phyloP scores from a whole-genome alignment of 208 protist species.

The Naegleria lovaniensis region DNA sequence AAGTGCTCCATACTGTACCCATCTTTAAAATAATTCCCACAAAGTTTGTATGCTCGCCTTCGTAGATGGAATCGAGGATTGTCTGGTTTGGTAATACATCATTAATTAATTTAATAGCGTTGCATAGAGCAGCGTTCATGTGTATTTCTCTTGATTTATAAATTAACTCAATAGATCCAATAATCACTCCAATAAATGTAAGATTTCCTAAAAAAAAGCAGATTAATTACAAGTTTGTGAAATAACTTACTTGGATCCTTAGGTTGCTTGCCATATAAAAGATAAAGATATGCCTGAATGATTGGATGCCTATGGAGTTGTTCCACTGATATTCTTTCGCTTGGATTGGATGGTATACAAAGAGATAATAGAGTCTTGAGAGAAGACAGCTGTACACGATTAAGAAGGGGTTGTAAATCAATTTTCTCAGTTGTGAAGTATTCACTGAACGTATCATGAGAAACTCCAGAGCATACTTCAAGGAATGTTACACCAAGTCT shows the following conservation, averaged over 20 bases:
- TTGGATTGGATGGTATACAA: neutral
- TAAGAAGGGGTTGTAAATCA: neutral
- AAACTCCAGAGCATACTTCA: neutral
- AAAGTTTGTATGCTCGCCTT: neutral
- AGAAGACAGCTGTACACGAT: neutral
- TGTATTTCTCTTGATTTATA: neutral
- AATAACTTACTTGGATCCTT: slow-evolving; percentile 1
- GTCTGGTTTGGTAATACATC: neutral
- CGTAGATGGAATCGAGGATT: neutral
- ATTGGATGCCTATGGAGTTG: neutral
- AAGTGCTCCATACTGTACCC: neutral
- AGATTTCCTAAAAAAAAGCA: neutral
- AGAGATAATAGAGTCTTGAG: neutral
- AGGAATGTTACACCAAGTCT: neutral
- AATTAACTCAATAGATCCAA: neutral
- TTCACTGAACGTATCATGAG: neutral
- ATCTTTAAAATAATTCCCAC: neutral
- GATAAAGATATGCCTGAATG: neutral
- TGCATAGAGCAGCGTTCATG: neutral
- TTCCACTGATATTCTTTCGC: neutral
- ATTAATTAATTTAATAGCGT: neutral
- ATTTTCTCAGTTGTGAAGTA: neutral
- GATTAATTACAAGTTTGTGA: neutral
- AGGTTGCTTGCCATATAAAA: neutral
- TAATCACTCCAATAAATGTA: neutral